A percentile compares a stretch with the other conserved stretches of the same genome.
Evolutionary conservation across 2,329 filamentous ascomycete species (phyloP).

Genomic region (Penicillium decumbens): DNA sequence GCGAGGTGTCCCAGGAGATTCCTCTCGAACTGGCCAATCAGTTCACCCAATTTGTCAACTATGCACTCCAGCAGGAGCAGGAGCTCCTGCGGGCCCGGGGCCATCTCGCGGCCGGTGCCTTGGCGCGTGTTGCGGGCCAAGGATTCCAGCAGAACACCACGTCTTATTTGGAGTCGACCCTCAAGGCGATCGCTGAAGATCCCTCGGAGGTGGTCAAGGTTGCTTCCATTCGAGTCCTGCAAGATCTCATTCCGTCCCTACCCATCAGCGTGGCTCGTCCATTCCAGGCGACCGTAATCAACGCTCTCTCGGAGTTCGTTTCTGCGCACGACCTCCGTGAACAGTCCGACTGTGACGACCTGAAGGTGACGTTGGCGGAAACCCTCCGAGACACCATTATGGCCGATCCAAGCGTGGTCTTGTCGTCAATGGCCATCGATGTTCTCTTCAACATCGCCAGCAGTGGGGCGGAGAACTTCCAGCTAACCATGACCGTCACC

Average conservation of each 20-base stretch:
- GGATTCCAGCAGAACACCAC: constrained; percentile 44
- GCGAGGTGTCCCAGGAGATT: constrained; percentile 70
- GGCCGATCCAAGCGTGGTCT: constrained; percentile 68
- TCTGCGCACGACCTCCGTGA: constrained; percentile 75
- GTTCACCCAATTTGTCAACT: constrained; percentile 75
- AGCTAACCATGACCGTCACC: constrained; percentile 78
- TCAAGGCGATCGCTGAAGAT: constrained; percentile 71
- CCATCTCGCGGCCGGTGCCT: constrained; percentile 75
- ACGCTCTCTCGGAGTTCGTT: constrained; percentile 66
- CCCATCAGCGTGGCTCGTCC: constrained; percentile 48
- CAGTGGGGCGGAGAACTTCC: constrained; percentile 83
- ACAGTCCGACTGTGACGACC: constrained; percentile 81
- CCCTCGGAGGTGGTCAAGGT: constrained; percentile 85
- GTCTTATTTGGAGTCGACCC: constrained; percentile 52
- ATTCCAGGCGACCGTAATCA: constrained; percentile 59
- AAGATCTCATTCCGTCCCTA: constrained; percentile 59
- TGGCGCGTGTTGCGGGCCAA: constrained; percentile 64
- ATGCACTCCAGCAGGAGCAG: constrained; percentile 65
- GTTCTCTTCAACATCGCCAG: constrained; percentile 85
- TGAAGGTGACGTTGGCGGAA: constrained; percentile 84
- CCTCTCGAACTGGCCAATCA: constrained; percentile 63
- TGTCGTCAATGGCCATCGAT: constrained; percentile 67
- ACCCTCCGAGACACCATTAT: constrained; percentile 77
- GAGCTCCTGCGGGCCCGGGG: constrained; percentile 79
- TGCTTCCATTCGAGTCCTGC: constrained; percentile 80